Percentiles rank a stretch among this genome's conserved stretches.
Evolutionary conservation across 805 yeast species (phyloP).

Genomic region (Starmerella apicola): DNA sequence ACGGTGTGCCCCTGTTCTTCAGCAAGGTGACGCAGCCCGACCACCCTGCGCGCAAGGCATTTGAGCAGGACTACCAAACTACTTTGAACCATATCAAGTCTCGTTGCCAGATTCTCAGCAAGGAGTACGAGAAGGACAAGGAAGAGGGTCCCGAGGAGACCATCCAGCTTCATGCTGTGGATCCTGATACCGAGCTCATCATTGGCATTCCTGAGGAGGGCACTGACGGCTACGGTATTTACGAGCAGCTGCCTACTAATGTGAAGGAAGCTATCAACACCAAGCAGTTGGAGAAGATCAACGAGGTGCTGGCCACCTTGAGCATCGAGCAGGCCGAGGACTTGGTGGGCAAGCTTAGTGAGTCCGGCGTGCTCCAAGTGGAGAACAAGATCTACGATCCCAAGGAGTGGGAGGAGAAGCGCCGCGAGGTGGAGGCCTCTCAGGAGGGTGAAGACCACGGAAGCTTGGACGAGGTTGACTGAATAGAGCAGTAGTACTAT

Average conservation of each 20-base stretch:
- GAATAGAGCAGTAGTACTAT: no score
- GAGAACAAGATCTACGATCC: constrained; percentile 39
- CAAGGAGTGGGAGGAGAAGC: constrained; percentile 27
- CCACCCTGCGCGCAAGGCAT: constrained; percentile 58
- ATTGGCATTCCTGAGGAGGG: constrained; percentile 45
- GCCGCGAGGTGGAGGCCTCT: constrained; percentile 10
- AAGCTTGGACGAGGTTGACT: background rate
- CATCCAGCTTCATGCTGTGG: constrained; percentile 79
- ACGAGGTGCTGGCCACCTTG: constrained; percentile 64
- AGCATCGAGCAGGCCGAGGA: constrained; percentile 68
- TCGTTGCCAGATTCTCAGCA: constrained; percentile 57
- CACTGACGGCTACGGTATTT: constrained; percentile 27
- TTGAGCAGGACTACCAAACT: constrained; percentile 56
- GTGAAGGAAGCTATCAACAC: constrained; percentile 72
- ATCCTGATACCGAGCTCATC: constrained; percentile 63
- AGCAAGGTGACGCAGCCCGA: constrained; percentile 41
- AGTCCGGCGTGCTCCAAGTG: constrained; percentile 73
- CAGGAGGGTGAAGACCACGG: background rate
- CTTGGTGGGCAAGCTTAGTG: constrained; percentile 59
- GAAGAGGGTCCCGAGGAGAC: constrained; percentile 55
- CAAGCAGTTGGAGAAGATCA: constrained; percentile 61
- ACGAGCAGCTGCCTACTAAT: constrained; percentile 45
- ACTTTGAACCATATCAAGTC: constrained; percentile 63
- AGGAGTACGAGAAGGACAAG: constrained; percentile 27
- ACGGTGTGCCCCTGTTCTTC: constrained; percentile 56